phyloP scores from a whole-genome alignment of 371 early-diverging fungal species.

The Mucor circinelloides region DNA sequence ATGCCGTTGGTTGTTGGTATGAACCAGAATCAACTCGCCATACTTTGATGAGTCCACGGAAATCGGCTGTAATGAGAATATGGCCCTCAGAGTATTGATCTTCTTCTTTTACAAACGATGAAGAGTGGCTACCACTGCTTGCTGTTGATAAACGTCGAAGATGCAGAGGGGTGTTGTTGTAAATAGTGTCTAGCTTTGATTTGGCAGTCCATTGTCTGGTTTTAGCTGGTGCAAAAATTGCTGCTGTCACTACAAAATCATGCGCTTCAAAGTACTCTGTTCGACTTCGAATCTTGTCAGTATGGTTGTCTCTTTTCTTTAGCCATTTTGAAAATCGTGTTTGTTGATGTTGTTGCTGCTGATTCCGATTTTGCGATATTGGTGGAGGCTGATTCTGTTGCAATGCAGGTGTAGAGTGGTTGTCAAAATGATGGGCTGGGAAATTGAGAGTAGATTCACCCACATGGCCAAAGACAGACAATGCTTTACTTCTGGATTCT shows the following conservation, averaged over 20 bases:
- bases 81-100: conserved; percentile 44
- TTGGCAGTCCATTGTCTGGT: conserved; percentile 56
- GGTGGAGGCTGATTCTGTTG: background rate
- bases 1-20: background rate
- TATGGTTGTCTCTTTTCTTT: conserved; percentile 16
- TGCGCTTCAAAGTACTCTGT: conserved; percentile 53
- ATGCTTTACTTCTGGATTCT: conserved; percentile 16
- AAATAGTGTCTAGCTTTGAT: conserved; percentile 47
- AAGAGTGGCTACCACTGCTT: background rate
- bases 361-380: background rate
- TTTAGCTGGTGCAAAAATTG: conserved; percentile 63
- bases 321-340: conserved; percentile 27
- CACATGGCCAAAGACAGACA: conserved; percentile 14
- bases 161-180: conserved; percentile 24
- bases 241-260: conserved; percentile 55
- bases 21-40: conserved; percentile 59
- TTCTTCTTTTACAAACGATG: conserved; percentile 13
- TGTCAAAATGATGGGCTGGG: background rate
- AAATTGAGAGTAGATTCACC: conserved; percentile 13
- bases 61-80: conserved; percentile 66
- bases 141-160: conserved; percentile 13
- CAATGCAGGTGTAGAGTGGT: background rate
- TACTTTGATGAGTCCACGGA: conserved; percentile 59
- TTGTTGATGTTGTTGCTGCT: conserved; percentile 5
- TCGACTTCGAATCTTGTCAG: conserved; percentile 25